Base-by-base conservation (phyloP, 805 yeast species). In the Saturnispora hagleri region DNA sequence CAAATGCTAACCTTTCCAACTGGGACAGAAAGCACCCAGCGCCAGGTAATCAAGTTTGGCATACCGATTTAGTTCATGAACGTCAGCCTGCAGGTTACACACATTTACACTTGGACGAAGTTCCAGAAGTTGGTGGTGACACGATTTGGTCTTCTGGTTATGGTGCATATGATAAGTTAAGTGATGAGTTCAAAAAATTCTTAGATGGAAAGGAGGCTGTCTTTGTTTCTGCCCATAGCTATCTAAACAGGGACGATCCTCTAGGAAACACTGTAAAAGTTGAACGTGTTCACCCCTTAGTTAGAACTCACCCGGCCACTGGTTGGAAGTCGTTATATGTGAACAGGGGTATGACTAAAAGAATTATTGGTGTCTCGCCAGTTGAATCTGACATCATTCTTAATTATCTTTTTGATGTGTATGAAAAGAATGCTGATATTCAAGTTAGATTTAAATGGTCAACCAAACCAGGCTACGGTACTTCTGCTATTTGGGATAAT, bases 71-170 rank as follows among this genome's bases (percentile, higher is more conserved):
- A 49, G 73, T 74, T 43, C 81, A 77, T 58, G 84, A 79, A 65
- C 67, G 69, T 46, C 77, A 75, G 51, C 82, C 84, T 5, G 76
- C 83, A 2, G 81, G 79, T 26, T 67, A 73, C 55, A 78, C 84
- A 4, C 75, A 73, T 55, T 68, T 80, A 57, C 78, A 77, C 58
- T 69, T 73, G 56, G 79, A 77, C 58, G 66, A 76, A 18, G 66
- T 75, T 58, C 79, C 79, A 20, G 58, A 55, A 1, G 73, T 72
- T 36, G 82, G 82, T 47, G 82, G 82, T 54, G 82, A 79, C 59
- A 78, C 82, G 6, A 55, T 69, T 9, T 78, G 79, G 78, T 62
- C 75, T 5, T 73, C 79, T 36, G 81, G 81, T 17, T 77, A 77
- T 58, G 82, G 72, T 38, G 79, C 81, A 33, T 79, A 74, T 60